Conservation (phyloP, 2,329 filamentous ascomycete species). For the Penicillium crustosum region DNA sequence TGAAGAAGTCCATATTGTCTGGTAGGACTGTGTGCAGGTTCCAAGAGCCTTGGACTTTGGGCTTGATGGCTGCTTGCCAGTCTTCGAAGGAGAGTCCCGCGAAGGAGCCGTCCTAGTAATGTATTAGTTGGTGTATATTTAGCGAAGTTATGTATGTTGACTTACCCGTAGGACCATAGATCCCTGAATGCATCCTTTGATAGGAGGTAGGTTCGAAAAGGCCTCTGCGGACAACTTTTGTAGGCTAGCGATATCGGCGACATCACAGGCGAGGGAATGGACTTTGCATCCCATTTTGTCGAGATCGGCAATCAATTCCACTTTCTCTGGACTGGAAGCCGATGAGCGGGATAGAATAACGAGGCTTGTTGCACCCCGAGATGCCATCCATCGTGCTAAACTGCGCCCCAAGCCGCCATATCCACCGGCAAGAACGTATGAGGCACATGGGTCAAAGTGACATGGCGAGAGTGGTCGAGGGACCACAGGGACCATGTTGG, state of each 20-base stretch:
- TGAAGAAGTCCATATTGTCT: constrained; percentile 43
- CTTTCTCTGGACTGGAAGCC: constrained; percentile 5
- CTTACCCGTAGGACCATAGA: constrained; percentile 26
- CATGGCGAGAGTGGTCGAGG: constrained; percentile 6
- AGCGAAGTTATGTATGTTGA: not conserved
- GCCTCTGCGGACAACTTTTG: constrained; percentile 4
- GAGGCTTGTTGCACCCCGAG: constrained; percentile 18
- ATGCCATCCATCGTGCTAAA: constrained; percentile 25
- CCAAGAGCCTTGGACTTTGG: constrained; percentile 44
- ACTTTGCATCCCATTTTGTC: constrained; percentile 13
- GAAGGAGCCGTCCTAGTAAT: constrained; percentile 18
- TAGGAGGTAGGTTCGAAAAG: constrained; percentile 14
- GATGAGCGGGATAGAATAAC: constrained; percentile 24
- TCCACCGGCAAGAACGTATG: constrained; percentile 27
- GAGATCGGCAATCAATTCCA: constrained; percentile 15
- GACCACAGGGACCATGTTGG: constrained; percentile 5
- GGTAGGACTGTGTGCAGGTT: constrained; percentile 36
- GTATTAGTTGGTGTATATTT: not conserved
- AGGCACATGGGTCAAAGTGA: constrained; percentile 15
- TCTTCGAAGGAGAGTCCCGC: constrained; percentile 39
- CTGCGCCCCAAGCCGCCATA: constrained; percentile 26
- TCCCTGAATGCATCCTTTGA: constrained; percentile 28
- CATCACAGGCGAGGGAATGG: constrained; percentile 20
- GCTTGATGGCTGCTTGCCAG: constrained; percentile 37
- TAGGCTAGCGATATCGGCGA: constrained; percentile 12